Evolutionary conservation across 768 basidiomycete genomes (phyloP).

Genomic region (Lepiota subincarnata): DNA sequence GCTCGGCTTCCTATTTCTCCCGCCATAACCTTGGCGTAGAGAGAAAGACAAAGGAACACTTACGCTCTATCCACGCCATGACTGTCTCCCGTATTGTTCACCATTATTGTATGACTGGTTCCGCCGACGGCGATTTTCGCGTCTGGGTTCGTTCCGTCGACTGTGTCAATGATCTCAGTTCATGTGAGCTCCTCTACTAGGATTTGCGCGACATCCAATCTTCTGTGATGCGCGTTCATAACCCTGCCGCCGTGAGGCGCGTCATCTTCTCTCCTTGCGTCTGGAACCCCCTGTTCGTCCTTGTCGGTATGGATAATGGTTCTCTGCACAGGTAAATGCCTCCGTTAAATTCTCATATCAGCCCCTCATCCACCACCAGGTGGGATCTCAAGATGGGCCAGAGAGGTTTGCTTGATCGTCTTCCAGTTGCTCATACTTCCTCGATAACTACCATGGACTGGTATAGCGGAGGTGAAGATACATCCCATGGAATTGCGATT

Average conservation of each 20-base stretch:
- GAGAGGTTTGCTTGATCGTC: slow-evolving; percentile 64
- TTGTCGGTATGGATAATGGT: slow-evolving; percentile 67
- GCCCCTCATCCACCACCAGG: slow-evolving; percentile 26
- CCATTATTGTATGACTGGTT: slow-evolving; percentile 74
- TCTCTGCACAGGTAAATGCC: slow-evolving; percentile 57
- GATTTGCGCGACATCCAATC: slow-evolving; percentile 70
- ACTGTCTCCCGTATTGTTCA: slow-evolving; percentile 64
- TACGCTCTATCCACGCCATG: slow-evolving; percentile 67
- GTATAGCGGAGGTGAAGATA: slow-evolving; percentile 32
- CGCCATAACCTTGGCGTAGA: slow-evolving; percentile 34
- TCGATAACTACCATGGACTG: slow-evolving; percentile 75
- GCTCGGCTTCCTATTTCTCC: neutral
- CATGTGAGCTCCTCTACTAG: slow-evolving; percentile 27
- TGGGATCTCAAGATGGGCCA: slow-evolving; percentile 83
- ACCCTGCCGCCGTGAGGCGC: slow-evolving; percentile 64
- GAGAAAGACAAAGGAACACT: slow-evolving; percentile 62
- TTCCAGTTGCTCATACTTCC: slow-evolving; percentile 70
- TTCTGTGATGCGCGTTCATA: slow-evolving; percentile 67
- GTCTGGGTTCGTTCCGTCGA: slow-evolving; percentile 57
- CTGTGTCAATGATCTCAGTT: neutral
- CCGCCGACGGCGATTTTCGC: slow-evolving; percentile 75
- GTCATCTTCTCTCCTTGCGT: slow-evolving; percentile 67
- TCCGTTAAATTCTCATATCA: neutral
- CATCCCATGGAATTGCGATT: slow-evolving; percentile 14
- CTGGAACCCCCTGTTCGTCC: slow-evolving; percentile 63